Evolutionary conservation across 768 basidiomycete species (phyloP).

Genomic region (Hemileccinum rubropunctum): DNA sequence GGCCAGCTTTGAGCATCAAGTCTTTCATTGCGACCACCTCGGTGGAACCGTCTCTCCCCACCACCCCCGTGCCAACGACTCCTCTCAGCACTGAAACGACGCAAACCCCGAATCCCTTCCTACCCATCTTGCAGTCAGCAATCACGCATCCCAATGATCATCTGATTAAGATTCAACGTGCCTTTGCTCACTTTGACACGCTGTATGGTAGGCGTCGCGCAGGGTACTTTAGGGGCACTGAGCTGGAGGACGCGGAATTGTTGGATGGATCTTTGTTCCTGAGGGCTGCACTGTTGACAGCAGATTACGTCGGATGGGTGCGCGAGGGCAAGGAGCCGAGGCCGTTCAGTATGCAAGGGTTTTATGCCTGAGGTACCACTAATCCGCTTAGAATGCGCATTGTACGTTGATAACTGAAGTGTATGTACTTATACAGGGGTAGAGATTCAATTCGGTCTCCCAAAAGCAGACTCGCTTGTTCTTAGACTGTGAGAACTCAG

Average conservation of each 20-base stretch:
- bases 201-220: slow-evolving; percentile 28
- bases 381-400: no score
- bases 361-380: slow-evolving; percentile 12
- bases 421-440: no score
- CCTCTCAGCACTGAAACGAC: slow-evolving; percentile 13
- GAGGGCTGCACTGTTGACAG: slow-evolving; percentile 29
- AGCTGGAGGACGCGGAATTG: slow-evolving; percentile 29
- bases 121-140: slow-evolving; percentile 37
- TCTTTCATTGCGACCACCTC: slow-evolving; percentile 29
- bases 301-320: slow-evolving; percentile 38
- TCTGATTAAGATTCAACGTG: slow-evolving; percentile 31
- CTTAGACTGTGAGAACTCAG: no score
- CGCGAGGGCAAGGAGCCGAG: slow-evolving; percentile 32
- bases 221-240: slow-evolving; percentile 29
- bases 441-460: no score
- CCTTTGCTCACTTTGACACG: slow-evolving; percentile 33
- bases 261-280: slow-evolving; percentile 38
- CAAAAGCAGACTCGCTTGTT: no score
- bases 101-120: slow-evolving; percentile 37
- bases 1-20: slow-evolving; percentile 30
- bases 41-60: slow-evolving; percentile 11
- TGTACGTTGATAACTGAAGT: no score
- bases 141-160: slow-evolving; percentile 37
- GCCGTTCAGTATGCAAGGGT: slow-evolving; percentile 29
- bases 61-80: background rate